phyloP scores from a whole-genome alignment of 2,329 filamentous ascomycete species.

The Neofusicoccum laricinum region DNA sequence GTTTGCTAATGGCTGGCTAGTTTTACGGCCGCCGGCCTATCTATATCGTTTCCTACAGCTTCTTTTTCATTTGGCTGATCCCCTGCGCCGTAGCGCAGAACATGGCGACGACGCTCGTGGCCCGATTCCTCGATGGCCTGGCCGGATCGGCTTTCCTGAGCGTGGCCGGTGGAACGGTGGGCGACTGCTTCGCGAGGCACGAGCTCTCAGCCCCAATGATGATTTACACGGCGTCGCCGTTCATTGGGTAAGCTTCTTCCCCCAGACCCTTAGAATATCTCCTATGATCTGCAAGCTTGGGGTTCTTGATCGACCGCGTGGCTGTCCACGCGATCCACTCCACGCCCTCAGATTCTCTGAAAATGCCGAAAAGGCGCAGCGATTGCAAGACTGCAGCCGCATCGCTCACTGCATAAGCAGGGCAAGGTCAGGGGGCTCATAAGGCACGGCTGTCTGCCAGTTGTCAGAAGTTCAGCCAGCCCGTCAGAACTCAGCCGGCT shows the following conservation, averaged over 20 bases:
- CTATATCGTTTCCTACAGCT: constrained; percentile 70
- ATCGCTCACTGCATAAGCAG: constrained; percentile 1
- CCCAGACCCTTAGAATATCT: not conserved
- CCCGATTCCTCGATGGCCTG: constrained; percentile 74
- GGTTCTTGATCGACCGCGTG: constrained; percentile 2
- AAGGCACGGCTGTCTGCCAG: not conserved
- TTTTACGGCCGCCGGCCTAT: constrained; percentile 83
- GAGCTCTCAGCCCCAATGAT: constrained; percentile 66
- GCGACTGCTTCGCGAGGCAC: constrained; percentile 69
- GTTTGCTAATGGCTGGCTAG: constrained; percentile 29
- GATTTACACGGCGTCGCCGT: constrained; percentile 58
- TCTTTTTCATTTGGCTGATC: constrained; percentile 77
- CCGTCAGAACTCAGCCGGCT: constrained; percentile 12
- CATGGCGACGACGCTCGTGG: constrained; percentile 74
- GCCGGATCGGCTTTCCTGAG: constrained; percentile 61
- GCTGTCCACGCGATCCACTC: not conserved
- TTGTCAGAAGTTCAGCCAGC: constrained; percentile 7
- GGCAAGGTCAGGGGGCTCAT: not conserved
- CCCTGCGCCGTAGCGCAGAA: constrained; percentile 79
- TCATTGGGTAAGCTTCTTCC: constrained; percentile 40
- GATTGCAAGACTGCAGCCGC: not conserved
- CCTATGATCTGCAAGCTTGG: constrained; percentile 12
- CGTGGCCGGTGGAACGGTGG: constrained; percentile 82
- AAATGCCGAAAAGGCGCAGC: constrained; percentile 7
- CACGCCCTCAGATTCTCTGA: not conserved